Evolutionary conservation across 1,284 basidiomycete genomes (phyloP).

Genomic region (Apiotrichum brassicae): DNA sequence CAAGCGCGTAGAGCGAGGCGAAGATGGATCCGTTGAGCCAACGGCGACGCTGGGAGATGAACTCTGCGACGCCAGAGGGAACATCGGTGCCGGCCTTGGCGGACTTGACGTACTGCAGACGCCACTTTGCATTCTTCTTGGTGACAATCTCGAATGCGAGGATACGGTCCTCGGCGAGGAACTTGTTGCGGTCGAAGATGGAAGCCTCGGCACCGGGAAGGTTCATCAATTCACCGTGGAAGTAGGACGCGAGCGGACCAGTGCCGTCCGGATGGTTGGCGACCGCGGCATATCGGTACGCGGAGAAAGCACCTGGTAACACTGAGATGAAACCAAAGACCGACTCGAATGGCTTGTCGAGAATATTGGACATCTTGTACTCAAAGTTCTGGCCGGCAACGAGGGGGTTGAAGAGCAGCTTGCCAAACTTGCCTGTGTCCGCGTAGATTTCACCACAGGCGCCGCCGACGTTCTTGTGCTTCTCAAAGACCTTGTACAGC

Average conservation of each 20-base stretch:
- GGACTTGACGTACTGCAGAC: constrained; percentile 82
- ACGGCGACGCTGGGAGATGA: constrained; percentile 81
- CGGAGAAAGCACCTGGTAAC: constrained; percentile 78
- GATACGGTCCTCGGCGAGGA: constrained; percentile 59
- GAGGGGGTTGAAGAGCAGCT: constrained; percentile 75
- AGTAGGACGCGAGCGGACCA: constrained; percentile 83
- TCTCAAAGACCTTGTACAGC: constrained; percentile 66
- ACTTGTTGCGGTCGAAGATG: constrained; percentile 71
- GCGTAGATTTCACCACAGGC: constrained; percentile 92
- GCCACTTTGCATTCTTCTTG: constrained; percentile 48
- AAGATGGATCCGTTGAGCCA: constrained; percentile 71
- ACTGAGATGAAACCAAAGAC: constrained; percentile 90
- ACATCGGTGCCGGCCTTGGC: constrained; percentile 85
- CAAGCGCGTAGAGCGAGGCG: constrained; percentile 76
- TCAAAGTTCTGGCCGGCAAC: constrained; percentile 89
- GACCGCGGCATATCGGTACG: constrained; percentile 81
- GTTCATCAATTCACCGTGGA: constrained; percentile 56
- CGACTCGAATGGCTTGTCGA: constrained; percentile 87
- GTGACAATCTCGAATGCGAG: constrained; percentile 43
- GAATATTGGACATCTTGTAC: constrained; percentile 74
- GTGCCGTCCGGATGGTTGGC: constrained; percentile 72
- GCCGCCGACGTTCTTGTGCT: constrained; percentile 81
- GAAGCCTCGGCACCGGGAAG: constrained; percentile 39
- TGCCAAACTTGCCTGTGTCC: constrained; percentile 67
- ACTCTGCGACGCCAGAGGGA: constrained; percentile 66